A percentile compares a stretch with the other conserved stretches of the same genome.
These are phyloP conservation scores for Plasmodium vivax DNA, from an alignment of 169 alveolate species.

Conservation along the genomic window DNA sequence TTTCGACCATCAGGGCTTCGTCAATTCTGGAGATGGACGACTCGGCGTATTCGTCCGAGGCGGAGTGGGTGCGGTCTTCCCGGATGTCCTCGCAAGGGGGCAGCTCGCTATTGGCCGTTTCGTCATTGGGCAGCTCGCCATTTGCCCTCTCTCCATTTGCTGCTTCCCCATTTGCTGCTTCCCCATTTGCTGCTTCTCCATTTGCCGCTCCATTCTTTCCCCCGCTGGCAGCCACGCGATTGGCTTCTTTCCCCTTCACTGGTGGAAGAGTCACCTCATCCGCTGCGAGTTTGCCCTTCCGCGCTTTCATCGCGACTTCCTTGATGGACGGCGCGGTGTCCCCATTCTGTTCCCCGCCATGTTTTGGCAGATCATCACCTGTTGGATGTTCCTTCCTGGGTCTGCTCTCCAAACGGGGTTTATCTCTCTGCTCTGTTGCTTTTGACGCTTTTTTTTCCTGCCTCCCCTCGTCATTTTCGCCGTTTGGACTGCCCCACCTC, in stretches of 20 bases:
- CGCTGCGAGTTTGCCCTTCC: background rate
- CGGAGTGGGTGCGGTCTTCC: background rate
- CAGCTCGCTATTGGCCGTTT: background rate
- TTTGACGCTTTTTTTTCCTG: background rate
- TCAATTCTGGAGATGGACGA: slow-evolving; percentile 33
- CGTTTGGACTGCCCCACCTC: background rate
- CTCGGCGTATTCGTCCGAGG: slow-evolving; percentile 2
- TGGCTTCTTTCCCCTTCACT: background rate
- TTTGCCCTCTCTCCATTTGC: too few species aligned
- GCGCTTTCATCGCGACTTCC: background rate
- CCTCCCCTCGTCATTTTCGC: background rate
- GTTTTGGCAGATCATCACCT: background rate
- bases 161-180: background rate
- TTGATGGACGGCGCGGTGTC: background rate
- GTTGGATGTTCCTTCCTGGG: background rate
- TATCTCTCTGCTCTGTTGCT: background rate
- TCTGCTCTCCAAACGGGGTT: background rate
- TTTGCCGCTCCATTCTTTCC: background rate
- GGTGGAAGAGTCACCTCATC: background rate
- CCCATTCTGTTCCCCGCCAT: background rate
- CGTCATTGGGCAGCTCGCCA: background rate
- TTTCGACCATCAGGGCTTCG: slow-evolving; percentile 49
- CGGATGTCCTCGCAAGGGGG: background rate
- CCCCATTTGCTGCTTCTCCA: background rate
- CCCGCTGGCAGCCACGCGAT: background rate